Evolutionary conservation across 1,284 basidiomycete genomes (phyloP).

Genomic region (Chalciporus sp.): DNA sequence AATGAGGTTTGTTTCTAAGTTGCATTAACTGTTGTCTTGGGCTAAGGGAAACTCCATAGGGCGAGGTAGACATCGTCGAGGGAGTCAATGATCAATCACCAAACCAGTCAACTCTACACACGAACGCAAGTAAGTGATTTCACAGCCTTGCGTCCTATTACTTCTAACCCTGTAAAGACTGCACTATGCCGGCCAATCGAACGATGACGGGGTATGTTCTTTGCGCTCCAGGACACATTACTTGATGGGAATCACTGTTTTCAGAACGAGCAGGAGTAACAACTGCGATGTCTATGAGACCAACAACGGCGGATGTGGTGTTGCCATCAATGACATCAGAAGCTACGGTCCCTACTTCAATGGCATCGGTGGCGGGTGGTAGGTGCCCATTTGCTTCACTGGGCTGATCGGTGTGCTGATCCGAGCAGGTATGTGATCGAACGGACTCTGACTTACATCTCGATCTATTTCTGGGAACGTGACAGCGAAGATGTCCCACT

Average conservation of each 20-base stretch:
- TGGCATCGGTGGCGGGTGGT: slow-evolving; percentile 58
- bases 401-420: not conserved
- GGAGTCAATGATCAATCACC: slow-evolving; percentile 59
- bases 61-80: slow-evolving; percentile 69
- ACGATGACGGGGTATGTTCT: not conserved
- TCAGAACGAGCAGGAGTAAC: not conserved
- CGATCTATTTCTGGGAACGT: slow-evolving; percentile 25
- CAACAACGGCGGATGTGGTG: not conserved
- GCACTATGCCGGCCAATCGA: not conserved
- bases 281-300: slow-evolving; percentile 1
- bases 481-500: slow-evolving; percentile 13
- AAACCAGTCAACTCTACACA: slow-evolving; percentile 65
- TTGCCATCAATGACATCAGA: not conserved
- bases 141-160: too few species aligned
- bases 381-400: not conserved
- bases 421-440: slow-evolving; percentile 25
- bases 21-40: not conserved
- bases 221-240: not conserved
- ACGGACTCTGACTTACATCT: slow-evolving; percentile 16
- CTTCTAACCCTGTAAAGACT: not conserved
- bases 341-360: slow-evolving; percentile 46
- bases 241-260: not conserved
- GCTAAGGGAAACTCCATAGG: not conserved
- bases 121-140: slow-evolving; percentile 33
- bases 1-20: slow-evolving; percentile 1